Base-by-base conservation (phyloP, 768 basidiomycete species). In the Lactarius evosmus region DNA sequence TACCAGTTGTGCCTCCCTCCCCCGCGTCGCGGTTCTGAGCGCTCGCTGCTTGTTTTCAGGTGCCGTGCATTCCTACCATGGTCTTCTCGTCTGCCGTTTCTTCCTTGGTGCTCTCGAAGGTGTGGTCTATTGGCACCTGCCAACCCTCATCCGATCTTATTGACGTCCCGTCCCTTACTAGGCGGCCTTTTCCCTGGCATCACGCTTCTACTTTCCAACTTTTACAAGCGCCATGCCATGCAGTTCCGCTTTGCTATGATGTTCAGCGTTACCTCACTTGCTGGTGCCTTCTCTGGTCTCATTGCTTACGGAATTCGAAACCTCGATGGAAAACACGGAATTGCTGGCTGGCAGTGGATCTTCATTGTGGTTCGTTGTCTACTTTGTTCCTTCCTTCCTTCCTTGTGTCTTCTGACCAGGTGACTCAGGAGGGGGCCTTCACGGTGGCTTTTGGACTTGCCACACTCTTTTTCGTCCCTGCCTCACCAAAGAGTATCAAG, bases 321-420 rank as follows among this genome's bases (percentile, higher is more conserved):
- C 12, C 83, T 89, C 78, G 72, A 84, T 44, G 83, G 83, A 9
- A 72, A 78, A 19, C 77, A 79, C 1, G 81, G 83, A 2, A 78
- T 74, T 61, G 75, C 80, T 3, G 86, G 83, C 0, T 88, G 86
- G 86, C 77, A 82, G 14, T 89, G 85, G 86, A 82, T 87, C 49
- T 85, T 86, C 71, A 83, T 85, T 59, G 75, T 85, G 34, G 80
- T 82, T 71, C 1, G 72, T 61, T 1, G 8, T 44, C 1, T 50
- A 3, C 7, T 22, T 6, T 38, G 12, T 38, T 3, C 11, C 2
- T 56, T 51, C 11, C 0, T 2, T 11, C 36, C 19, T 2, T 32
- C 38, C 6, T 17, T 25, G 46, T 49, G 7, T 17, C 49, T 49
- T 44, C 22, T 9, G 11, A 33, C 50, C 40, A 27, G 22, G 50